phyloP scores from a whole-genome alignment of 2,329 filamentous ascomycete genomes.

The Colletotrichum cuscutae region DNA sequence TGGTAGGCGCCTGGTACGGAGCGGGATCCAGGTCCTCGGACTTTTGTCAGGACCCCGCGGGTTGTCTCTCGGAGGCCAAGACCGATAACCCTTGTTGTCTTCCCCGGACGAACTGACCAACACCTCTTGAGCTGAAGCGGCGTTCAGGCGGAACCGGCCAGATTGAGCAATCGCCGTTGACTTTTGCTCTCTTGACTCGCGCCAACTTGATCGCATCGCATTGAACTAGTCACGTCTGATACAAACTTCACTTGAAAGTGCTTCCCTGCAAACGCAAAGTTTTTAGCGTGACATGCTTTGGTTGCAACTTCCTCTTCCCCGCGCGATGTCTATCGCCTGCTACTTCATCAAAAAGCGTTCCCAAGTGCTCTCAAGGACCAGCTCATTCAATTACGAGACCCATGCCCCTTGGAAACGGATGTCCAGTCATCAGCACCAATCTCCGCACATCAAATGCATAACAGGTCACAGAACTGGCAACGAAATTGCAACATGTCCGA shows the following conservation, averaged over 20 bases:
- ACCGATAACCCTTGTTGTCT: background rate
- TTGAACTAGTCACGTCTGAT: slow-evolving; percentile 4
- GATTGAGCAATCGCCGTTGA: background rate
- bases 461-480: background rate
- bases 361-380: too few species aligned
- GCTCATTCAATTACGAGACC: background rate
- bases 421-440: background rate
- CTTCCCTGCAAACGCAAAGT: slow-evolving; percentile 1
- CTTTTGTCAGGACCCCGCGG: background rate
- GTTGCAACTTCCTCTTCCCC: background rate
- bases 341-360: background rate
- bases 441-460: background rate
- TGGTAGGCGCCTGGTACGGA: background rate
- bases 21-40: background rate
- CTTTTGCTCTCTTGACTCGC: slow-evolving; percentile 19
- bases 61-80: background rate
- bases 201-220: background rate
- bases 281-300: background rate
- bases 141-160: background rate
- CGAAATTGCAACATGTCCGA: background rate
- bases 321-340: background rate
- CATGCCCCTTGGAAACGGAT: background rate
- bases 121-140: background rate
- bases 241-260: slow-evolving; percentile 7
- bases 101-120: background rate